A percentile compares a stretch with the other conserved stretches of the same genome.
These are phyloP conservation scores for Ustilago trichophora DNA, from an alignment of 1,284 basidiomycete genomes.

Conservation along the genomic window DNA sequence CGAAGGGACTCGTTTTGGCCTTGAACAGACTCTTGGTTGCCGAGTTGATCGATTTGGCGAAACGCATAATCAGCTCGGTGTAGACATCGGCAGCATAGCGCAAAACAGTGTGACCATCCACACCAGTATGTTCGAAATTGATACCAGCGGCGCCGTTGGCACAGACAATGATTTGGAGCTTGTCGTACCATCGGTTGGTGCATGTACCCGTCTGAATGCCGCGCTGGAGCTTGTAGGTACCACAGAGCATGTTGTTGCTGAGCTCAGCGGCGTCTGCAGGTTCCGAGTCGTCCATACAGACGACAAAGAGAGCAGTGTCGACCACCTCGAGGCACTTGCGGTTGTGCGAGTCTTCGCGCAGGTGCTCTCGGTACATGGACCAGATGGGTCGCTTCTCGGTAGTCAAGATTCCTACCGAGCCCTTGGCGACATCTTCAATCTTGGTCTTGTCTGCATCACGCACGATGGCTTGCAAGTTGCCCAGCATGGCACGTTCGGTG, in stretches of 20 bases:
- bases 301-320: slow-evolving; percentile 85
- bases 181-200: slow-evolving; percentile 87
- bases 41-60: slow-evolving; percentile 86
- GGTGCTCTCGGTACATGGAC: slow-evolving; percentile 67
- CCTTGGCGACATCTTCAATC: slow-evolving; percentile 72
- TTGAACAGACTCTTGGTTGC: slow-evolving; percentile 76
- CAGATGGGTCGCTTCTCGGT: slow-evolving; percentile 95
- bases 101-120: slow-evolving; percentile 83
- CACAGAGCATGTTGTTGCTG: slow-evolving; percentile 91
- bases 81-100: slow-evolving; percentile 88
- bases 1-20: slow-evolving; percentile 82
- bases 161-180: slow-evolving; percentile 65
- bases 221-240: slow-evolving; percentile 78
- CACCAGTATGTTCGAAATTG: slow-evolving; percentile 97
- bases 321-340: slow-evolving; percentile 72
- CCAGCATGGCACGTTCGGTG: slow-evolving; percentile 86
- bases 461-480: slow-evolving; percentile 88
- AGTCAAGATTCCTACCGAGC: slow-evolving; percentile 82
- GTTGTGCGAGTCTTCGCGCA: slow-evolving; percentile 55
- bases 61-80: slow-evolving; percentile 93
- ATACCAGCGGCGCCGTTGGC: slow-evolving; percentile 90
- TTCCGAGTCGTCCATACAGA: slow-evolving; percentile 87
- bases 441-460: slow-evolving; percentile 83
- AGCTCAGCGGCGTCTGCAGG: slow-evolving; percentile 76
- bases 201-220: slow-evolving; percentile 95